phyloP scores from a whole-genome alignment of 2,329 filamentous ascomycete genomes.

The Cladosporium sp. region DNA sequence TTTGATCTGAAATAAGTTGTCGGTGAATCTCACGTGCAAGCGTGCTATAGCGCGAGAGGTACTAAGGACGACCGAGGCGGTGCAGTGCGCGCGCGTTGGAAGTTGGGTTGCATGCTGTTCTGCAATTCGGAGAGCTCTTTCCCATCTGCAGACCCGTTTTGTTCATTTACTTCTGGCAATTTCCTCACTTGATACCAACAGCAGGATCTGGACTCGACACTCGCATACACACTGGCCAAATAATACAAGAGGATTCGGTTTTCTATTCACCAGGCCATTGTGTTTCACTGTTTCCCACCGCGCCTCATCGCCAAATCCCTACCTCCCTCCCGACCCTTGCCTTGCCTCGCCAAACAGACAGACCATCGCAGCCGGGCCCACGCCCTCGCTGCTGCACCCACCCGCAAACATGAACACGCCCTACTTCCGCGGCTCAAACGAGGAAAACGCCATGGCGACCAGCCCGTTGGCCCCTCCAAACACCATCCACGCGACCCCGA shows the following conservation, averaged over 20 bases:
- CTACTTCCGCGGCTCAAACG: slow-evolving; percentile 13
- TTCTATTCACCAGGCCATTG: not conserved
- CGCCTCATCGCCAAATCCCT: not conserved
- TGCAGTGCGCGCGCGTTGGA: not conserved
- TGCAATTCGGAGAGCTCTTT: slow-evolving; percentile 7
- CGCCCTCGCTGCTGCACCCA: not conserved
- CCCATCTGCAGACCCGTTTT: not conserved
- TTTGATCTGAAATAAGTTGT: not conserved
- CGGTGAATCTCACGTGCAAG: slow-evolving; percentile 3
- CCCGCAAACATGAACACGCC: slow-evolving; percentile 16
- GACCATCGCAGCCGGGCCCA: not conserved
- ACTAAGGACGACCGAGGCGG: not conserved
- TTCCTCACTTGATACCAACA: not conserved
- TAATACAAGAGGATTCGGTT: not conserved
- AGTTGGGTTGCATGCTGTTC: too few species aligned
- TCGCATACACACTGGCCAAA: not conserved
- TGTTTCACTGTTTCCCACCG: not conserved
- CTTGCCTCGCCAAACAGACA: not conserved
- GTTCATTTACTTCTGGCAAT: not conserved
- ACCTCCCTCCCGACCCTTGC: not conserved
- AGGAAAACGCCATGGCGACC: slow-evolving; percentile 17
- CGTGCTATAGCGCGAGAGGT: slow-evolving; percentile 14
- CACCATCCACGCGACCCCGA: slow-evolving; percentile 9
- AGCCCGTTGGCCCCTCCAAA: slow-evolving; percentile 14
- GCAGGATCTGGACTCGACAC: not conserved